Evolutionary conservation across 169 alveolate species (phyloP), one percentile per base, ranked within the genome.

Genomic region (Plasmodium inui): DNA sequence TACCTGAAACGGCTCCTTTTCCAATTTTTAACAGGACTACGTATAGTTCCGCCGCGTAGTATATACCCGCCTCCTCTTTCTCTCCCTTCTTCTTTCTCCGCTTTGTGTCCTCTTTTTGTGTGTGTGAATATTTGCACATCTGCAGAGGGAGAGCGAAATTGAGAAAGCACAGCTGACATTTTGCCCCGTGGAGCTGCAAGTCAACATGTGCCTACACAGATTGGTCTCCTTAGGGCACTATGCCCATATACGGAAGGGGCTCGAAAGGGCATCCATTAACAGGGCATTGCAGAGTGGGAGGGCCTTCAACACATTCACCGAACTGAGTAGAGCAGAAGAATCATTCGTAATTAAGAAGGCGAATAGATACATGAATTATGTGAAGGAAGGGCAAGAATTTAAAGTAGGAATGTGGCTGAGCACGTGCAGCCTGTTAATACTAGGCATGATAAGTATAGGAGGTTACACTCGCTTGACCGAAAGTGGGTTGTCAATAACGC

Each of bases 401-500:
- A 89, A 89, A 50, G 94, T 89, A 7, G 94, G 94, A 39, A 80
- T 89, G 19, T 89, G 94, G 94, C 83, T 89, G 34, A 80, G 44
- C 30, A 89, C 91, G 1, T 96, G 96, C 55, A 93, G 97, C 79
- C 95, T 95, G 17, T 82, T 95, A 39, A 95, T 98, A 12, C 96
- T 97, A 78, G 95, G 95, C 0, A 95, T 98, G 67, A 95, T 98
- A 89, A 80, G 96, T 17, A 78, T 97, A 61, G 99, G 99, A 32
- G 99, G 99, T 12, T 98, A 98, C 93, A 98, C 98, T 22, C 44
- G 99, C 46, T 97, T 98, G 53, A 96, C 97, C 14, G 97, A 96
- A 83, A 96, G 98, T 80, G 99, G 99, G 41, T 96, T 98, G 12
- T 98, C 99, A 7, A 98, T 98, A 98, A 97, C 98, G 0, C 97